Conservation (phyloP, 305 asterid genomes). For the Fraxinus velutina region DNA sequence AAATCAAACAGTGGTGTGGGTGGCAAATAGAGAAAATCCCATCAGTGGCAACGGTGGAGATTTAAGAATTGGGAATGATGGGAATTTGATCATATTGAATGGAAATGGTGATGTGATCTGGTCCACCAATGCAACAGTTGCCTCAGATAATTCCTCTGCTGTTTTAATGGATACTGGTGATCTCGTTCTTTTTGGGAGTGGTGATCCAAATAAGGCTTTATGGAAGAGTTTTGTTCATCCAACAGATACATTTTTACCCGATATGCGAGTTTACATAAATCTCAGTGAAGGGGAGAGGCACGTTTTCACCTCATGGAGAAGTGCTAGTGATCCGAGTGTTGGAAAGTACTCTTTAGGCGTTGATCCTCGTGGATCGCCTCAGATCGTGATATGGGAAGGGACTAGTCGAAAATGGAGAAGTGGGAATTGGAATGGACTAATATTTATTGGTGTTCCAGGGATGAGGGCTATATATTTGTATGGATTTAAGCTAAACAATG, state of each 20-base stretch:
- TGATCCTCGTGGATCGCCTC: slow-evolving; percentile 69
- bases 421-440: slow-evolving; percentile 57
- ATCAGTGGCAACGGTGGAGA: slow-evolving; percentile 41
- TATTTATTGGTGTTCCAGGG: slow-evolving; percentile 47
- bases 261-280: slow-evolving; percentile 40
- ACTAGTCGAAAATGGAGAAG: slow-evolving; percentile 63
- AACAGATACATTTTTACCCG: slow-evolving; percentile 61
- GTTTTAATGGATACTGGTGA: slow-evolving; percentile 48
- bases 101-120: slow-evolving; percentile 33
- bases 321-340: slow-evolving; percentile 49
- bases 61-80: slow-evolving; percentile 30
- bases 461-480: slow-evolving; percentile 27
- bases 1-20: slow-evolving; percentile 56
- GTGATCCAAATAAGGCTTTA: not conserved
- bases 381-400: slow-evolving; percentile 72
- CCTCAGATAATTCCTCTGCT: slow-evolving; percentile 34
- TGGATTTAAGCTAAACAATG: slow-evolving; percentile 46
- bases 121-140: slow-evolving; percentile 37
- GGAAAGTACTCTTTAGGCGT: slow-evolving; percentile 62
- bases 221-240: slow-evolving; percentile 63
- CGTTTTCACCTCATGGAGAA: slow-evolving; percentile 55
- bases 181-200: slow-evolving; percentile 28
- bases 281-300: slow-evolving; percentile 26
- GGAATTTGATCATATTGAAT: slow-evolving; percentile 44
- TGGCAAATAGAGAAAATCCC: slow-evolving; percentile 62